Conservation (phyloP, 1,139 yeast genomes). For the Candida sanyaensis region DNA sequence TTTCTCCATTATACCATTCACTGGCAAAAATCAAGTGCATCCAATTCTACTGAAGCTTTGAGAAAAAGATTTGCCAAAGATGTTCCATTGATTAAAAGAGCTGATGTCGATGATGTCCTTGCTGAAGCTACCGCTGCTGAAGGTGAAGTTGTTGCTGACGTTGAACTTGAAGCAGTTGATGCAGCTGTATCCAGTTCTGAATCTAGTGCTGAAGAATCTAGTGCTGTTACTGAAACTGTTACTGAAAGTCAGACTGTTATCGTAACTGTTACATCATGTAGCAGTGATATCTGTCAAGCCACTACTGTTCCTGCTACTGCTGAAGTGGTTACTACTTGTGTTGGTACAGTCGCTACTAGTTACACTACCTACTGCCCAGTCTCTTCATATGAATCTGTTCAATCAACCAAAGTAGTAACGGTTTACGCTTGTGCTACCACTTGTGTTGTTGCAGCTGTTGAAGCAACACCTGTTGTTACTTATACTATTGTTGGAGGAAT, state of each 20-base stretch:
- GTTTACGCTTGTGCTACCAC: slow-evolving; percentile 17
- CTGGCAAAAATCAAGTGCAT: slow-evolving; percentile 25
- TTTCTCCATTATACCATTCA: slow-evolving; percentile 31
- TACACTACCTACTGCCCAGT: slow-evolving; percentile 23
- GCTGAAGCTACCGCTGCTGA: slow-evolving; percentile 24
- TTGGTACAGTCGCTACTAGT: slow-evolving; percentile 21
- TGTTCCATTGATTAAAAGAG: slow-evolving; percentile 16
- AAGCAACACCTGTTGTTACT: slow-evolving; percentile 17
- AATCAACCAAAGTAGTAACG: slow-evolving; percentile 8
- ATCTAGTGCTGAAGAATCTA: background rate
- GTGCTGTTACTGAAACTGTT: slow-evolving; percentile 7
- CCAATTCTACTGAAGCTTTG: slow-evolving; percentile 43
- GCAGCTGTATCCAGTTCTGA: slow-evolving; percentile 5
- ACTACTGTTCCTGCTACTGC: slow-evolving; percentile 34
- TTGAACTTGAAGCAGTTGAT: slow-evolving; percentile 24
- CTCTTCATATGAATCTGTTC: slow-evolving; percentile 21
- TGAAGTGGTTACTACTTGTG: slow-evolving; percentile 30
- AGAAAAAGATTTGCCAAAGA: slow-evolving; percentile 37
- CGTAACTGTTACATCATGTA: slow-evolving; percentile 8
- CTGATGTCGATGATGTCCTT: slow-evolving; percentile 33
- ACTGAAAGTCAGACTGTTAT: slow-evolving; percentile 6
- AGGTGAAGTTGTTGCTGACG: slow-evolving; percentile 23
- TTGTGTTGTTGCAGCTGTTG: slow-evolving; percentile 10
- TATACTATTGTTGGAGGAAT: slow-evolving; percentile 16
- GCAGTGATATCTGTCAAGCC: slow-evolving; percentile 28